Conservation (phyloP, 2,329 filamentous ascomycete genomes). For the Ophiostoma quercus region DNA sequence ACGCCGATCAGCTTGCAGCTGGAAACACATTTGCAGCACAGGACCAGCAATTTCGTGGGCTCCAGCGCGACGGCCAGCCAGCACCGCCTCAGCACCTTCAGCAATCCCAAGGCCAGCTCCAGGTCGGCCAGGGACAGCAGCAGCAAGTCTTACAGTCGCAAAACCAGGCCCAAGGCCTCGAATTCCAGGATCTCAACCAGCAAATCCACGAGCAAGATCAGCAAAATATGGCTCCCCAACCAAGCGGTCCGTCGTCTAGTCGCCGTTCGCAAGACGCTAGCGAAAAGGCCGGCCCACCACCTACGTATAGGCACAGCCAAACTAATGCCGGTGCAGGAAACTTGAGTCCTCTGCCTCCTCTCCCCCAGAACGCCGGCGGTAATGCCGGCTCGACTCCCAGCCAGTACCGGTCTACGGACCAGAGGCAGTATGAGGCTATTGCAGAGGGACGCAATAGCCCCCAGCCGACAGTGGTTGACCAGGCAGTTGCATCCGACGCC, state of each 20-base stretch:
- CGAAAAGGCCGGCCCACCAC: constrained; percentile 41
- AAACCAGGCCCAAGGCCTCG: neutral
- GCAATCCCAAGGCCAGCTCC: constrained; percentile 34
- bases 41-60: constrained; percentile 30
- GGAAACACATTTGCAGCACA: constrained; percentile 35
- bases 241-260: constrained; percentile 40
- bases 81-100: constrained; percentile 13
- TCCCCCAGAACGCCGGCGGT: constrained; percentile 24
- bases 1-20: constrained; percentile 42
- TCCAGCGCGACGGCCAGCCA: constrained; percentile 16
- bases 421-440: constrained; percentile 43
- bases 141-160: constrained; percentile 32
- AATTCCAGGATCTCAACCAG: constrained; percentile 6
- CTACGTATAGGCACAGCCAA: constrained; percentile 50
- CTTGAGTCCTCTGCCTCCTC: constrained; percentile 41
- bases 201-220: constrained; percentile 15
- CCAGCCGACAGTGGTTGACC: constrained; percentile 45
- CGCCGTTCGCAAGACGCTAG: constrained; percentile 46
- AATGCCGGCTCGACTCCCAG: constrained; percentile 33
- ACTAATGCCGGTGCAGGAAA: constrained; percentile 31
- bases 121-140: constrained; percentile 32
- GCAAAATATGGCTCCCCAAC: constrained; percentile 44
- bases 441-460: constrained; percentile 54
- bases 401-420: constrained; percentile 34
- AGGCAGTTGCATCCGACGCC: constrained; percentile 38